Evolutionary conservation across 2,329 filamentous ascomycete genomes (phyloP).

Genomic region (Cytospora leucostoma): DNA sequence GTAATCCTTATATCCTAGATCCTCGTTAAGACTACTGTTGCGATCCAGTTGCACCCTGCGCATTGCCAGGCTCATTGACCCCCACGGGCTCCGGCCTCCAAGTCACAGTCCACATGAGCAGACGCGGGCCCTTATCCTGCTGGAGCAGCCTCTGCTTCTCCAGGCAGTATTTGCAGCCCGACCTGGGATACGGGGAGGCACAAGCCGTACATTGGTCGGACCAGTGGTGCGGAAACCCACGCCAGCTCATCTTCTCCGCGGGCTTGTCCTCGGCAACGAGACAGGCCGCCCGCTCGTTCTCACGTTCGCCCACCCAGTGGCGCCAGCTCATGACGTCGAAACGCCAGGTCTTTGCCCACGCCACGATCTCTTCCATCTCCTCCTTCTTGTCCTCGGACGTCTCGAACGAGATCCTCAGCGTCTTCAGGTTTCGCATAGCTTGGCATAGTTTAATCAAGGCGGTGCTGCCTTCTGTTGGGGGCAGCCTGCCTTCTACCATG

Average conservation of each 20-base stretch:
- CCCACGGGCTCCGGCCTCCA: constrained; percentile 7
- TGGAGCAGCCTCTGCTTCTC: background rate
- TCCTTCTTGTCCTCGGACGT: constrained; percentile 11
- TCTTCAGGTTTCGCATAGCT: constrained; percentile 18
- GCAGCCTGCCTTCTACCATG: background rate
- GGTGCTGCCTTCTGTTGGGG: background rate
- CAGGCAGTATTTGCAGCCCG: background rate
- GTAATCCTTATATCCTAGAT: too few species aligned
- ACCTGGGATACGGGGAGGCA: background rate
- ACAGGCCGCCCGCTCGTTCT: background rate
- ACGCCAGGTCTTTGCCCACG: constrained; percentile 20
- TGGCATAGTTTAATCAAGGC: constrained; percentile 7
- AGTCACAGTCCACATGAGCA: constrained; percentile 15
- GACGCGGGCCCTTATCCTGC: constrained; percentile 1
- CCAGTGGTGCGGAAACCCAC: constrained; percentile 9
- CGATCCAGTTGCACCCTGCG: too few species aligned
- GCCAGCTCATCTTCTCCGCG: constrained; percentile 17
- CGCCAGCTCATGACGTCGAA: constrained; percentile 16
- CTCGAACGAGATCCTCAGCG: constrained; percentile 23
- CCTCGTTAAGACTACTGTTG: too few species aligned
- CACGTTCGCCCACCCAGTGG: background rate
- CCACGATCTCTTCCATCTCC: constrained; percentile 16
- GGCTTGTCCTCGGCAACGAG: constrained; percentile 5
- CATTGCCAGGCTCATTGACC: background rate
- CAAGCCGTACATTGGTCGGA: background rate